These are phyloP conservation scores for Gracilaria domingensis DNA, from an alignment of 23 red algal genomes.

Conservation along the genomic window DNA sequence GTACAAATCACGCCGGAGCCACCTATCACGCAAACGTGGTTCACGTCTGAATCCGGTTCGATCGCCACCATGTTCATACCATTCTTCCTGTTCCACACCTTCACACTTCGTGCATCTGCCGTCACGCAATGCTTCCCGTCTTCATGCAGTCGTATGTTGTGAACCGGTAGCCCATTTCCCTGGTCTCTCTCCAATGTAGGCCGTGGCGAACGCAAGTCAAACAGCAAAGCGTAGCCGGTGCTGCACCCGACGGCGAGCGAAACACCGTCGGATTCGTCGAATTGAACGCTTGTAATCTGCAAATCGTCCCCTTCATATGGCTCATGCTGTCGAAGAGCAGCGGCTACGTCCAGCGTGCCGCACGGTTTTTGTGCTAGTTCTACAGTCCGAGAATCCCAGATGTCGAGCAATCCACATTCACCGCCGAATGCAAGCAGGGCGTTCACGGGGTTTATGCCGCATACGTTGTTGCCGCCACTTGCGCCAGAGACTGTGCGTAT, in stretches of 20 bases:
- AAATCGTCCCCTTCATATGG: conserved; percentile 11
- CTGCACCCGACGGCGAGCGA: conserved; percentile 75
- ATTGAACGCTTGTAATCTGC: conserved; percentile 74
- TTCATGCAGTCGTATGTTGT: conserved; percentile 67
- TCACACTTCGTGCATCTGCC: conserved; percentile 87
- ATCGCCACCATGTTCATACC: conserved; percentile 72
- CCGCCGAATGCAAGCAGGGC: conserved; percentile 86
- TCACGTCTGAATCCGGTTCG: conserved; percentile 85
- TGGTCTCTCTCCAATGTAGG: conserved; percentile 70
- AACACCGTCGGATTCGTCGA: conserved; percentile 76
- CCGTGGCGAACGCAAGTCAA: conserved; percentile 80
- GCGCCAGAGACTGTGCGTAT: conserved; percentile 66
- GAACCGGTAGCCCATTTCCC: conserved; percentile 81
- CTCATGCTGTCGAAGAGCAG: conserved; percentile 12
- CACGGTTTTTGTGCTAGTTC: conserved; percentile 19
- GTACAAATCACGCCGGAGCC: conserved; percentile 78
- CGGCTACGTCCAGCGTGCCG: conserved; percentile 52
- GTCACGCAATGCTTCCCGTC: conserved; percentile 61
- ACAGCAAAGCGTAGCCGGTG: conserved; percentile 79
- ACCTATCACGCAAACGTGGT: conserved; percentile 81
- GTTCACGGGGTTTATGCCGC: conserved; percentile 77
- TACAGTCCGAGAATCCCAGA: conserved; percentile 81
- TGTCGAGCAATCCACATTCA: conserved; percentile 73
- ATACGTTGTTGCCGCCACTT: conserved; percentile 73
- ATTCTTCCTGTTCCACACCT: conserved; percentile 74